Evolutionary conservation across 371 early-diverging fungal genomes (phyloP).

Genomic region (Mucor mucedo): DNA sequence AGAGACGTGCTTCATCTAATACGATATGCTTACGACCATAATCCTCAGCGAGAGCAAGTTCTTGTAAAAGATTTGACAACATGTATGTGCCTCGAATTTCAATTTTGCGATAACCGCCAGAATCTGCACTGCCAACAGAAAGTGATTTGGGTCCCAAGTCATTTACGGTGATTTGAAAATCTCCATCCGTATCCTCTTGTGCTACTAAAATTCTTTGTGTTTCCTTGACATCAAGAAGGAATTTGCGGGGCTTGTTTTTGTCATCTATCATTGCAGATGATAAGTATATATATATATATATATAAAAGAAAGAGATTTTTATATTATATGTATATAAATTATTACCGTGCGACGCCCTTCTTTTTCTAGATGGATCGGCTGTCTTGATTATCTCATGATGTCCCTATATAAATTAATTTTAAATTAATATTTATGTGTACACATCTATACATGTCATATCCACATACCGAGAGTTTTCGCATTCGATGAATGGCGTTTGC

Average conservation of each 20-base stretch:
- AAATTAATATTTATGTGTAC: background rate
- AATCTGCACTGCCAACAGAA: slow-evolving; percentile 79
- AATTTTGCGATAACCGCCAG: slow-evolving; percentile 78
- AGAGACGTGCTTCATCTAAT: slow-evolving; percentile 79
- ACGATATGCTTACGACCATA: slow-evolving; percentile 80
- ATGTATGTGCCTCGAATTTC: slow-evolving; percentile 92
- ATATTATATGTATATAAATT: background rate
- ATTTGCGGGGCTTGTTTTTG: slow-evolving; percentile 67
- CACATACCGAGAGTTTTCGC: slow-evolving; percentile 26
- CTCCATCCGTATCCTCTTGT: slow-evolving; percentile 94
- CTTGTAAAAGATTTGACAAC: slow-evolving; percentile 92
- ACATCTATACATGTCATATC: background rate
- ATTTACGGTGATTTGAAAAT: slow-evolving; percentile 89
- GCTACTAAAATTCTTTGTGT: slow-evolving; percentile 76
- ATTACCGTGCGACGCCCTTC: slow-evolving; percentile 35
- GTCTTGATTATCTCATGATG: slow-evolving; percentile 12
- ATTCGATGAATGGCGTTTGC: slow-evolving; percentile 18
- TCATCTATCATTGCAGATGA: slow-evolving; percentile 53
- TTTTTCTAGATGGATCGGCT: slow-evolving; percentile 7
- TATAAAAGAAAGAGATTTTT: background rate
- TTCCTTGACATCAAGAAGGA: slow-evolving; percentile 81
- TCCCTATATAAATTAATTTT: slow-evolving; percentile 49
- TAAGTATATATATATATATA: background rate
- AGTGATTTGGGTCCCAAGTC: slow-evolving; percentile 90
- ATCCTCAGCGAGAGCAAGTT: slow-evolving; percentile 85